Evolutionary conservation across 2,329 filamentous ascomycete species (phyloP), one percentile per base, ranked within the genome.

Genomic region (Neoascochyta sp.): DNA sequence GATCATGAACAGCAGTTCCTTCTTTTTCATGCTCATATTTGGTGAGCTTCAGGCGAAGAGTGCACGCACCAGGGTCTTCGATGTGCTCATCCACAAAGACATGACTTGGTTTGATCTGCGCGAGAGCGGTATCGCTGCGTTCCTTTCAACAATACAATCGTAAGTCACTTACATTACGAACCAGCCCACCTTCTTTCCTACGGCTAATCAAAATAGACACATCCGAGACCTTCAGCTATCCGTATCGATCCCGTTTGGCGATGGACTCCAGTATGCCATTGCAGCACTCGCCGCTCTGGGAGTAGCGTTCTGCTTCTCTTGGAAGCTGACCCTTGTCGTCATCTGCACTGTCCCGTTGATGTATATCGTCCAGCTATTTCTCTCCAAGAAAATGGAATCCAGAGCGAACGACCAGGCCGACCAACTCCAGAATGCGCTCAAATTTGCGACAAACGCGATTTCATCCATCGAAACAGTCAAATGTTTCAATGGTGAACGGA

Each of bases 391-490:
- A 20, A 70, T 92, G 19, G 75, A 82, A 18, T 65, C 73, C 3
- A 79, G 79, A 8, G 80, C 90, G n/a, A 70, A 76, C 40, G 67
- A 67, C 2, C 88, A 95, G 50, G 80, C 83, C 34, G 62, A 64
- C 1, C 74, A 81, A 33, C 73, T 95, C 1, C 76, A 76, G 2
- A 66, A 73, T 26, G 86, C 86, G 0, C 81, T 87, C 0, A 90
- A 86, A 50, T 70, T 80, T 32, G 75, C 80, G 1, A 80, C 77
- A 7, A 82, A 78, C 8, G 80, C 86, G 0, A 73, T 93, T 7
- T 69, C 71, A 1, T 80, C 78, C 3, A 90, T 95, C 21, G 86
- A 94, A 39, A 76, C 85, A 0, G 86, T 96, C 52, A 95, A 95
- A 57, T 81, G 80, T 29, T 89, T 84, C 64, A 89, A 90, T 46